These are phyloP conservation scores for Pseudocercospora fijiensis DNA, from an alignment of 2,329 filamentous ascomycete species.

Conservation along the genomic window DNA sequence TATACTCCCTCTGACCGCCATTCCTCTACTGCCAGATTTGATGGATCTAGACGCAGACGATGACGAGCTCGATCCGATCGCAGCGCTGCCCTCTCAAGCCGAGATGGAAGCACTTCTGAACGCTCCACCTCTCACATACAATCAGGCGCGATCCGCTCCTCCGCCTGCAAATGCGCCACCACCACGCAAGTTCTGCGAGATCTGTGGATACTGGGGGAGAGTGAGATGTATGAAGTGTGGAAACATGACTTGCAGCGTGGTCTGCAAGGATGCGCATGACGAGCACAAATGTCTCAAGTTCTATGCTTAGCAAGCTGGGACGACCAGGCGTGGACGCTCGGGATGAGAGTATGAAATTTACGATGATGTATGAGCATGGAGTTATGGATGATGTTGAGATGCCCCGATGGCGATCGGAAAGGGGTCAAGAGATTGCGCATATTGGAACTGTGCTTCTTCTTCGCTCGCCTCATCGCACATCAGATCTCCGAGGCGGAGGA, in stretches of 20 bases:
- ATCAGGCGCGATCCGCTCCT: slow-evolving; percentile 56
- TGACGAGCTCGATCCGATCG: slow-evolving; percentile 42
- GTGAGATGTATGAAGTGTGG: slow-evolving; percentile 76
- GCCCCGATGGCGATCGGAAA: background rate
- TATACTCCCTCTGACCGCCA: slow-evolving; percentile 17
- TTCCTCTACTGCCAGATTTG: slow-evolving; percentile 37
- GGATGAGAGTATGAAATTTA: background rate
- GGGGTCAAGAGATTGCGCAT: background rate
- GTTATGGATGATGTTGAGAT: background rate
- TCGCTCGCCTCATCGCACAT: background rate
- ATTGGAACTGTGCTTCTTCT: background rate
- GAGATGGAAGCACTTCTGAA: slow-evolving; percentile 65
- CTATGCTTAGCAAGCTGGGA: slow-evolving; percentile 33
- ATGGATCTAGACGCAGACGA: slow-evolving; percentile 45
- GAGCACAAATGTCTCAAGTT: slow-evolving; percentile 67
- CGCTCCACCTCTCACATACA: slow-evolving; percentile 66
- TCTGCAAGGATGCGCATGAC: slow-evolving; percentile 69
- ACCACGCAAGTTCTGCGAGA: slow-evolving; percentile 67
- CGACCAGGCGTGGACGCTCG: slow-evolving; percentile 7
- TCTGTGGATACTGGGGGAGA: slow-evolving; percentile 79
- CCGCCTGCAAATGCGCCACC: slow-evolving; percentile 49
- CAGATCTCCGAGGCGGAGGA: background rate
- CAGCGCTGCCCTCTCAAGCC: slow-evolving; percentile 32
- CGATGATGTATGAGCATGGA: background rate
- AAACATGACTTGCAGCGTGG: slow-evolving; percentile 72